Base-by-base conservation (phyloP, 208 protist genomes). In the Acanthamoeba royreba region DNA sequence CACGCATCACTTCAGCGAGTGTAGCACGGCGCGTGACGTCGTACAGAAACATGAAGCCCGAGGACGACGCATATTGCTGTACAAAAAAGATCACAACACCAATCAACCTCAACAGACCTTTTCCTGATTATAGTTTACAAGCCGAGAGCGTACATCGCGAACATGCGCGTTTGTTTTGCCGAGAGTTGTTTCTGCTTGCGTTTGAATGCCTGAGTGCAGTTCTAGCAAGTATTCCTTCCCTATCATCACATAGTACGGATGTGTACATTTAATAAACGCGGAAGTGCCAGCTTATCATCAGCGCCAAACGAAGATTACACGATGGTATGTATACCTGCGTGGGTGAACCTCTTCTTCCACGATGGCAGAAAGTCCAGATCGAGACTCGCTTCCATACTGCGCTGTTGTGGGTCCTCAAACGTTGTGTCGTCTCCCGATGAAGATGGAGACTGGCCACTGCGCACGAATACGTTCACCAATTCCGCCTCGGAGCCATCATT, bases 41-140 rank as follows among this genome's bases (percentile, higher is more conserved):
- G 79, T 88, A 88, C 15, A 88, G 2, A 38, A 88, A 53, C 79
- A 88, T 53, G 49, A 88, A 88, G 1, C 79, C 79, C 13, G 79
- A 4, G 1, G 47, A 35, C 31, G 79, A 88, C 22, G 40, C n/a
- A 4, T 61, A 63, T 63, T 88, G 79, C 79, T 88, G 79, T n/a
- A n/a, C n/a, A n/a, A 11, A 1, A 61, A 15, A 17, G 8, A 8
- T 9, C 45, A 49, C 25, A 25, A 85, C 28, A 53, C 25, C 42
- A 88, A 9, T 81, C 38, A 81, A 33, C 4, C 22, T 58, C 13
- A 58, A n/a, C 22, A 58, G 49, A 58, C 22, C 13, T 58, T 13
- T 58, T 58, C 22, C 22, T 58, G 22, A 58, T 13, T 58, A 22
- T 13, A n/a, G 49, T n/a, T 58, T 58, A 38, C 8, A 72, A 11